Conservation (phyloP, 1,139 yeast genomes). For the Yamadazyma trypodendri region DNA sequence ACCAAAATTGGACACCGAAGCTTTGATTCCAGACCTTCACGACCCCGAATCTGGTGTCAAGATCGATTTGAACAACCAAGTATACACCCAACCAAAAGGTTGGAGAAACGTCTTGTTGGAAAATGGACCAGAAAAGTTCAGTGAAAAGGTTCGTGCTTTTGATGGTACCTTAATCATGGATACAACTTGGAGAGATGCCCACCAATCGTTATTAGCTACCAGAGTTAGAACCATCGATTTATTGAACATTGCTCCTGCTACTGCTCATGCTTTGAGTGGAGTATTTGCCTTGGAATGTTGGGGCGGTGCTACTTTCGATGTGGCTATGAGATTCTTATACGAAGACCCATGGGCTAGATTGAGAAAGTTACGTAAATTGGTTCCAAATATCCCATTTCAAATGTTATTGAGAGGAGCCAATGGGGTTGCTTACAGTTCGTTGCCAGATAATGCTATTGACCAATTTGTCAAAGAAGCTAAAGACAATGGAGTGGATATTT, state of each 20-base stretch:
- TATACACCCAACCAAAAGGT: conserved; percentile 59
- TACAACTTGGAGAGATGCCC: conserved; percentile 99
- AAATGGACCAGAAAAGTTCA: conserved; percentile 87
- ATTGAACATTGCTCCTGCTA: conserved; percentile 87
- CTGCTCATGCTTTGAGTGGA: conserved; percentile 86
- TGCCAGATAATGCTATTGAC: conserved; percentile 98
- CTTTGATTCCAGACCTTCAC: conserved; percentile 69
- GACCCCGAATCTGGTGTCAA: conserved; percentile 54
- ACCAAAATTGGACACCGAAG: conserved; percentile 78
- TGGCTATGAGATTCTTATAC: conserved; percentile 94
- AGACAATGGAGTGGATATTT: conserved; percentile 93
- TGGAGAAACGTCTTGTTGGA: conserved; percentile 88
- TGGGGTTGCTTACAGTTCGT: conserved; percentile 96
- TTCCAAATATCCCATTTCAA: conserved; percentile 98
- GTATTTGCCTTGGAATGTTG: conserved; percentile 97
- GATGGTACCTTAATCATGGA: conserved; percentile 93
- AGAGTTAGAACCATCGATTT: conserved; percentile 94
- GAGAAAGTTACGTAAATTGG: conserved; percentile 79
- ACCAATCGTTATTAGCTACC: conserved; percentile 96
- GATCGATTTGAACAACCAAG: conserved; percentile 56
- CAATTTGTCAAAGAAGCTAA: conserved; percentile 94
- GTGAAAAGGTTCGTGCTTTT: conserved; percentile 78
- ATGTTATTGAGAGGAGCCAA: conserved; percentile 99
- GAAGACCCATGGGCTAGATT: conserved; percentile 99
- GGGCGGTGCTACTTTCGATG: conserved; percentile 99